These are phyloP conservation scores for Sonneratia caseolaris DNA, from an alignment of 345 rosid genomes.

Conservation along the genomic window DNA sequence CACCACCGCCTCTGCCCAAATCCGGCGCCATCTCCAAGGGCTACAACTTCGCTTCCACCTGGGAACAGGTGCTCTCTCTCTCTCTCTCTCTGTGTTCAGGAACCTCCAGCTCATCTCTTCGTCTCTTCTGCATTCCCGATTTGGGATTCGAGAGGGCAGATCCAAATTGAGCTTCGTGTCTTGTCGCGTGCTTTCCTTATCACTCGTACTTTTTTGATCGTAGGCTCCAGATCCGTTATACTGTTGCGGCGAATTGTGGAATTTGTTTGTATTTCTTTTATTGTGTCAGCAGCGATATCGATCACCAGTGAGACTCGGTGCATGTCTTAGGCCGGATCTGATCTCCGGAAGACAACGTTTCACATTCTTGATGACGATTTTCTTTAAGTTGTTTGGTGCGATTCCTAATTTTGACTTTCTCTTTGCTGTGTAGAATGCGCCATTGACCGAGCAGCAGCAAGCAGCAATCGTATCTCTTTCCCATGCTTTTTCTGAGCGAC, in stretches of 20 bases:
- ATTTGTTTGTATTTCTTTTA: background rate
- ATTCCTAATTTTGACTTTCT: background rate
- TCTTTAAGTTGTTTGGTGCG: background rate
- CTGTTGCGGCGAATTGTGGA: background rate
- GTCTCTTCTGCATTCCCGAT: background rate
- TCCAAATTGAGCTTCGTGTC: background rate
- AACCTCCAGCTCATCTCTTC: background rate
- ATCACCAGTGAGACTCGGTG: background rate
- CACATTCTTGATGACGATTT: background rate
- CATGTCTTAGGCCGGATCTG: background rate
- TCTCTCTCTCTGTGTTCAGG: background rate
- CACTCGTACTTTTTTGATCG: background rate
- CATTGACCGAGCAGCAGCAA: slow-evolving; percentile 78
- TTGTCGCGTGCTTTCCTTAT: background rate
- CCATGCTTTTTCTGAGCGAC: slow-evolving; percentile 69
- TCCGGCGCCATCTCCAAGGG: slow-evolving; percentile 84
- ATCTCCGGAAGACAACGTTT: background rate
- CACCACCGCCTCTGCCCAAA: slow-evolving; percentile 43
- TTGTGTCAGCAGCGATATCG: background rate
- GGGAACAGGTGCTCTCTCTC: slow-evolving; percentile 67
- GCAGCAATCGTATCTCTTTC: slow-evolving; percentile 54
- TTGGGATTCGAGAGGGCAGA: background rate
- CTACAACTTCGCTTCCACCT: slow-evolving; percentile 86
- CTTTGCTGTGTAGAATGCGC: slow-evolving; percentile 46
- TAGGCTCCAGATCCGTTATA: background rate